These are phyloP conservation scores for Amoeboaphelidium protococcarum DNA, from an alignment of 371 early-diverging fungal species.

Conservation along the genomic window DNA sequence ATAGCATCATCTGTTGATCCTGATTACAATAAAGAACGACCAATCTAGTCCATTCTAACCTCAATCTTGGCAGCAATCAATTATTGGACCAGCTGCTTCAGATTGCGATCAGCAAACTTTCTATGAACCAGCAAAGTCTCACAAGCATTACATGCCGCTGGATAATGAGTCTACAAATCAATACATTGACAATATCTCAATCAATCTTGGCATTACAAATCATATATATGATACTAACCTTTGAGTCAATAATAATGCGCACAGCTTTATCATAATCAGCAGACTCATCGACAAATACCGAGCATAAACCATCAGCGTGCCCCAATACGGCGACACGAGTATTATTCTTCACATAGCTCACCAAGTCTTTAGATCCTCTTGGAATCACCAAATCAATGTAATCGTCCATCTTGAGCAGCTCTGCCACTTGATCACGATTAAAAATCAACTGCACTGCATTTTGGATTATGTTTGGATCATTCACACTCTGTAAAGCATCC, in stretches of 20 bases:
- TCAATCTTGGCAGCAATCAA: not conserved
- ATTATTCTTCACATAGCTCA: constrained; percentile 60
- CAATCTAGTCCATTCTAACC: not conserved
- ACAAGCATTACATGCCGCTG: constrained; percentile 82
- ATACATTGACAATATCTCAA: no score
- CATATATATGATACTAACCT: constrained; percentile 29
- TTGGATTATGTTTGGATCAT: no score
- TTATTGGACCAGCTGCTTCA: not conserved
- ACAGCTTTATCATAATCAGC: constrained; percentile 45
- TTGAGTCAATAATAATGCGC: constrained; percentile 59
- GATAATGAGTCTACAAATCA: constrained; percentile 48
- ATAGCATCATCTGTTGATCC: not conserved
- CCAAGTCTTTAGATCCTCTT: constrained; percentile 64
- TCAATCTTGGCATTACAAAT: no score
- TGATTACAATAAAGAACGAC: no score
- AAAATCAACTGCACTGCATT: constrained; percentile 64
- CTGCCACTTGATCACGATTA: constrained; percentile 57
- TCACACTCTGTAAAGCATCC: no score
- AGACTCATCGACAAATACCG: constrained; percentile 55
- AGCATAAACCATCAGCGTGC: constrained; percentile 88
- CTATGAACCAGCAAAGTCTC: constrained; percentile 70
- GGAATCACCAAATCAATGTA: constrained; percentile 89
- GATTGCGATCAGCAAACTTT: no score
- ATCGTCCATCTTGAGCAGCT: constrained; percentile 51
- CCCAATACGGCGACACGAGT: constrained; percentile 82